Base-by-base conservation (phyloP, 192 early-diverging fungal genomes). In the Dispira parvispora region DNA sequence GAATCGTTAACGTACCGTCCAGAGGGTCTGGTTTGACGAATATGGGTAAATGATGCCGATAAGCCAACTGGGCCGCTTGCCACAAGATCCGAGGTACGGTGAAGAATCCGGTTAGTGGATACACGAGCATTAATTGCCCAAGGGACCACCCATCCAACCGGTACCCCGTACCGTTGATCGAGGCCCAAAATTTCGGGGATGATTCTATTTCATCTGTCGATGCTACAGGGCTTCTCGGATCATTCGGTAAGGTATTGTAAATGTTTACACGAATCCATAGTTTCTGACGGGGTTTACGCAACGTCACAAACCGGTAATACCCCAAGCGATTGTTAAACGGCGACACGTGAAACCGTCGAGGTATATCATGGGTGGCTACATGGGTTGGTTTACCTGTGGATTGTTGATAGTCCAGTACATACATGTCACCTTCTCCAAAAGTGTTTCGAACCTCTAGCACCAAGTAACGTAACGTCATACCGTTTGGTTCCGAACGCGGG, bases 381-480 rank as follows among this genome's bases (percentile, higher is more conserved):
- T 20, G 63, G 6, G 53, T 26, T 11, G 20, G 20, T 13, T 28
- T 13, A 13, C 28, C 14, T 23, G 61, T 62, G 52, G 38, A 27
- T n/a, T n/a, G 25, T 20, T 70, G 54, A 62, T 52, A 43, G 21
- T 71, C 63, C 26, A 67, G 67, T 12, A 80, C 52, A 45, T 82
- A 82, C 26, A 82, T 50, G 63, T 82, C 77, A 14, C 74, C 70
- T 61, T 82, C 80, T 18, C 72, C 69, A 63, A 82, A 82, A 2
- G 80, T 82, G 64, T 82, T 82, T 64, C 80, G 76, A 14, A 82
- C 79, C 65, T 82, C 80, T 18, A 82, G 63, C 4, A 82, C 50
- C 13, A 73, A 56, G 12, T 66, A 71, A 14, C 46, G 10, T 4
- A 78, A 46, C 0, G 26, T 63, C 32, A 43, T 20, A 20, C 10